Evolutionary conservation across 1,284 basidiomycete genomes (phyloP), one percentile per base, ranked within the genome.

Genomic region (Microbotryum lychnidis-dioicae): DNA sequence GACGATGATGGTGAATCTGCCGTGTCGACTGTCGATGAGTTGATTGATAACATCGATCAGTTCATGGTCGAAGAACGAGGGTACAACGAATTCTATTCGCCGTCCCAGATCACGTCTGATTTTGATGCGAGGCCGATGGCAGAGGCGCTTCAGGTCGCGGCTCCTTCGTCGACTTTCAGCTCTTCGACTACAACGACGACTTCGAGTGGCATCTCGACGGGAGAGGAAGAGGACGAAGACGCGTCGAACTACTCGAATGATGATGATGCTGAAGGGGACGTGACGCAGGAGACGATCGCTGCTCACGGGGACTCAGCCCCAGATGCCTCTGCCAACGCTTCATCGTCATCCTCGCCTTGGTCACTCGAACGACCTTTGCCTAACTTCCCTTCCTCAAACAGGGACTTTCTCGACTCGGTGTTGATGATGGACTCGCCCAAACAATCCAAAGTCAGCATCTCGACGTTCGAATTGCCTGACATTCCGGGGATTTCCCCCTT

Each of bases 401-500:
- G 16, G 37, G 12, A 18, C 16, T 42, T 42, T 14, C 37, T 42
- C 37, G 37, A 42, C 37, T 42, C 37, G 12, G 37, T 42, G 37
- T 42, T 42, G 37, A 42, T 42, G 37, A 42, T 42, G 37, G 37
- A 42, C 37, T 42, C 37, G 16, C 37, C 37, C 14, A 12, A 42
- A 42, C 37, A 42, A 16, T 42, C 37, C 3, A 42, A 16, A 42
- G 37, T 16, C 37, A 18, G 37, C 16, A 42, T 18, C 16, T 59
- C 58, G 20, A 56, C 62, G 54, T 68, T 60, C 57, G 63, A 64
- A 10, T 57, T 69, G 6, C 67, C 67, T n/a, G 67, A 69, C 51
- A 62, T 69, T 27, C 58, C 58, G 7, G 61, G 60, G 21, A 65
- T 51, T 12, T 67, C 65, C 20, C 67, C 67, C 9, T 69, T 69